Conservation (phyloP, 2,329 filamentous ascomycete genomes). For the Penicillium occitanis region DNA sequence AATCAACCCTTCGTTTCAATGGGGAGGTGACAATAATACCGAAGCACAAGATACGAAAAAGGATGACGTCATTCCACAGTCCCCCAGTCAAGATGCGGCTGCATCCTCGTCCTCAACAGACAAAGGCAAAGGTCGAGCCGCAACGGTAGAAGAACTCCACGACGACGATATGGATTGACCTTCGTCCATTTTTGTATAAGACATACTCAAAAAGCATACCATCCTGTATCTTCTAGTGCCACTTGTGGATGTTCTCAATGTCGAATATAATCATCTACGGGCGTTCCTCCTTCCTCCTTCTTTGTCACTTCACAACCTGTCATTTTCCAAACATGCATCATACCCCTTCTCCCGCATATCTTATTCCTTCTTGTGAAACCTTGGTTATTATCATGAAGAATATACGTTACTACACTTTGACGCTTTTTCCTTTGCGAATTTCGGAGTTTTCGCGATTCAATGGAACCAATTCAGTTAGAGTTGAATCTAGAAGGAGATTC, state of each 20-base stretch:
- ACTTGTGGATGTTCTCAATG: background rate
- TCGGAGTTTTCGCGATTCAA: background rate
- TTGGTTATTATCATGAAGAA: constrained; percentile 5
- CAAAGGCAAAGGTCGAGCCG: constrained; percentile 37
- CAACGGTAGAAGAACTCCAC: constrained; percentile 37
- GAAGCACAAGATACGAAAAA: constrained; percentile 32
- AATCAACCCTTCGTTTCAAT: constrained; percentile 11
- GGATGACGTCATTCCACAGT: constrained; percentile 26
- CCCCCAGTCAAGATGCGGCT: constrained; percentile 11
- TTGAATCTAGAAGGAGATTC: background rate
- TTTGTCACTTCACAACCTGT: background rate
- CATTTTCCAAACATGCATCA: constrained; percentile 3
- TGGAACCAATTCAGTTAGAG: background rate
- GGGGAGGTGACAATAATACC: background rate
- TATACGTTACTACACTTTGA: background rate
- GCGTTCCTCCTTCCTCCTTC: background rate
- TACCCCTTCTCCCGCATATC: constrained; percentile 2
- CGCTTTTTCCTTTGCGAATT: background rate
- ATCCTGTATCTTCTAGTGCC: background rate
- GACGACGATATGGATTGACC: constrained; percentile 26
- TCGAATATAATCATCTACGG: background rate
- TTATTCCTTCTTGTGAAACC: constrained; percentile 1
- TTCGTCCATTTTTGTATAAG: background rate
- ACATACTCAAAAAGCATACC: background rate
- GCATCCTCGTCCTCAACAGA: constrained; percentile 24